Base-by-base conservation (phyloP, 1,284 basidiomycete genomes). In the Abortiporus biennis region DNA sequence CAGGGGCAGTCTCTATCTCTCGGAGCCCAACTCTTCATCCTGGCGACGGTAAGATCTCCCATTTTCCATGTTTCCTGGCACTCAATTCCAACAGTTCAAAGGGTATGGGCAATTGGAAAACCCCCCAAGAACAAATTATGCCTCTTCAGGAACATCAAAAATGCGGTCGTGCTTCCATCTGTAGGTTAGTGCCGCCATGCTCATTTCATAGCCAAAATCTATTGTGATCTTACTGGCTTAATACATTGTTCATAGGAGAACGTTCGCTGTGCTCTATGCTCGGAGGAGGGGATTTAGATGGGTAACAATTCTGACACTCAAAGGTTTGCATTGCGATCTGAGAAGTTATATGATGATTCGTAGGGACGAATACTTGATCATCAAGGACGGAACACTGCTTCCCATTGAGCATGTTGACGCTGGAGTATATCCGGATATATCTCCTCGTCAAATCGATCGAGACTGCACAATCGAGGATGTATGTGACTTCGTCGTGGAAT, bases 401-500 rank as follows among this genome's bases (percentile, higher is more conserved):
- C 72, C 85, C 19, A 57, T 67, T 23, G 59, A 60, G 25, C 64
- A 72, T 30, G 63, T 69, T 36, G 25, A 72, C 2, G 72, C 71
- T 0, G 52, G 57, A 12, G 46, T 36, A n/a, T n/a, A n/a, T n/a
- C n/a, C n/a, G n/a, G n/a, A n/a, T n/a, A n/a, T n/a, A n/a, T n/a
- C n/a, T n/a, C n/a, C n/a, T n/a, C 5, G 38, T 27, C 61, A 56
- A 4, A 62, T 87, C 1, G 68, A 72, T 2, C 66, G 72, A 20
- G 65, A 72, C 2, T 76, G 77, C 46, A 77, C 69, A 0, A 73
- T 87, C 5, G 67, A 79, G 3, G 86, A 90, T 50, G 76, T 91
- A 2, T 81, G 78, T 43, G 71, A 88, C 46, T 92, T 91, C 54
- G 68, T 92, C 19, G 74, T 87, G 16, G 77, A 89, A 50, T 92